A percentile compares a stretch with the other conserved stretches of the same genome.
Evolutionary conservation across 2,329 filamentous ascomycete genomes (phyloP).

Genomic region (Sclerotinia trifoliorum): DNA sequence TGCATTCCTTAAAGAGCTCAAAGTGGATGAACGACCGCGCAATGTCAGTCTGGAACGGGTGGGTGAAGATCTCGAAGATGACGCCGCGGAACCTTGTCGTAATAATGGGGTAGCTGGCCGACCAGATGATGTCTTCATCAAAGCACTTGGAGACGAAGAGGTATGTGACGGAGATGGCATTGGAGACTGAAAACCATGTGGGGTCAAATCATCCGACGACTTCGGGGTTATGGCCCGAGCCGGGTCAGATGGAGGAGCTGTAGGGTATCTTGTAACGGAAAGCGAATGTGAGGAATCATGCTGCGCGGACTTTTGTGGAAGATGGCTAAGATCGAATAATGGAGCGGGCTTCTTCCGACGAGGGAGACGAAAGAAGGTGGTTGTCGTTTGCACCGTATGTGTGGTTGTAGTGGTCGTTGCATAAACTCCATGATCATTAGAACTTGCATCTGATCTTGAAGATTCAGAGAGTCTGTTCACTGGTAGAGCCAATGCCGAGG

Average conservation of each 20-base stretch:
- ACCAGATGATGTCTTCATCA: slow-evolving; percentile 35
- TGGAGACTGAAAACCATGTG: slow-evolving; percentile 31
- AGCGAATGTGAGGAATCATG: slow-evolving; percentile 38
- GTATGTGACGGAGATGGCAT: slow-evolving; percentile 33
- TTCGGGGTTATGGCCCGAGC: slow-evolving; percentile 45
- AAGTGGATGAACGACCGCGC: slow-evolving; percentile 81
- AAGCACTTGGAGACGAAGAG: slow-evolving; percentile 25
- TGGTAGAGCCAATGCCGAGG: slow-evolving; percentile 62
- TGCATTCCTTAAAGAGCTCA: slow-evolving; percentile 75
- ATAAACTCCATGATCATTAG: slow-evolving; percentile 62
- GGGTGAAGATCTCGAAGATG: slow-evolving; percentile 65
- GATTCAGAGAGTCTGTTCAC: slow-evolving; percentile 75
- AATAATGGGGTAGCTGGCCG: slow-evolving; percentile 48
- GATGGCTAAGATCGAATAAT: slow-evolving; percentile 82
- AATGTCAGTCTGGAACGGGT: slow-evolving; percentile 58
- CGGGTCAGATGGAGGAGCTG: slow-evolving; percentile 44
- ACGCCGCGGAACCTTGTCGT: slow-evolving; percentile 60
- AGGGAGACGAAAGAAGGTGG: slow-evolving; percentile 77
- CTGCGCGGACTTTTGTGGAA: slow-evolving; percentile 70
- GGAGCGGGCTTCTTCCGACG: slow-evolving; percentile 72
- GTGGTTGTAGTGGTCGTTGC: slow-evolving; percentile 60
- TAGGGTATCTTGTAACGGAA: slow-evolving; percentile 44
- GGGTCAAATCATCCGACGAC: slow-evolving; percentile 32
- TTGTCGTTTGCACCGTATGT: slow-evolving; percentile 61
- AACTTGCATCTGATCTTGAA: slow-evolving; percentile 84